A percentile compares a stretch with the other conserved stretches of the same genome.
Conservation (phyloP, 2,329 filamentous ascomycete genomes). For the Geoglossum cookeanum region DNA sequence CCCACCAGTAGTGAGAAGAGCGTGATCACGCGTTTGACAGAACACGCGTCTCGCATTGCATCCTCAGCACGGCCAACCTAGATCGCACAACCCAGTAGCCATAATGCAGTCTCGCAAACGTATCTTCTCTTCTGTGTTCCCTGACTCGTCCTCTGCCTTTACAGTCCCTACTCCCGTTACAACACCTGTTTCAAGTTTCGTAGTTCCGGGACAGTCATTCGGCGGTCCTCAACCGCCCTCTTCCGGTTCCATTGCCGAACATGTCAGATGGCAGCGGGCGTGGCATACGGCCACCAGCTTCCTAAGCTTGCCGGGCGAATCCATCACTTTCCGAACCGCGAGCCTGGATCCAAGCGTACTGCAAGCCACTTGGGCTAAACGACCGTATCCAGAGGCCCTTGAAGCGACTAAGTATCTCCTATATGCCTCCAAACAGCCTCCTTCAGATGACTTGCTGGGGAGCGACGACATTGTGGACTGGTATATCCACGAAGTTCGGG, state of each 20-base stretch:
- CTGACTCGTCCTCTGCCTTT: constrained; percentile 21
- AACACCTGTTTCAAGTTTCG: constrained; percentile 24
- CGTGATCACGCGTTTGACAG: not conserved
- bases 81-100: not conserved
- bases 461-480: constrained; percentile 18
- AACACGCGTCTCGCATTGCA: not conserved
- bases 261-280: constrained; percentile 39
- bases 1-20: not conserved
- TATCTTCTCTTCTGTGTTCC: constrained; percentile 27
- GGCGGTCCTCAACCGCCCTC: constrained; percentile 18
- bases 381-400: not conserved
- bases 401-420: constrained; percentile 3
- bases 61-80: not conserved
- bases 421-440: not conserved
- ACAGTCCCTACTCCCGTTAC: constrained; percentile 25
- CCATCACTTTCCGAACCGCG: constrained; percentile 29
- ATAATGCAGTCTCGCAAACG: constrained; percentile 4
- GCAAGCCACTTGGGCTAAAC: constrained; percentile 16
- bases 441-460: not conserved
- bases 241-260: constrained; percentile 24
- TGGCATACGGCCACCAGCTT: constrained; percentile 42
- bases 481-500: constrained; percentile 25
- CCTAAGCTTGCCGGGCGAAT: constrained; percentile 27
- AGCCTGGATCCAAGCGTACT: constrained; percentile 36
- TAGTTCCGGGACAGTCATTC: constrained; percentile 21